Conservation (phyloP, 768 basidiomycete genomes). For the Phlegmacium glaucopus region DNA sequence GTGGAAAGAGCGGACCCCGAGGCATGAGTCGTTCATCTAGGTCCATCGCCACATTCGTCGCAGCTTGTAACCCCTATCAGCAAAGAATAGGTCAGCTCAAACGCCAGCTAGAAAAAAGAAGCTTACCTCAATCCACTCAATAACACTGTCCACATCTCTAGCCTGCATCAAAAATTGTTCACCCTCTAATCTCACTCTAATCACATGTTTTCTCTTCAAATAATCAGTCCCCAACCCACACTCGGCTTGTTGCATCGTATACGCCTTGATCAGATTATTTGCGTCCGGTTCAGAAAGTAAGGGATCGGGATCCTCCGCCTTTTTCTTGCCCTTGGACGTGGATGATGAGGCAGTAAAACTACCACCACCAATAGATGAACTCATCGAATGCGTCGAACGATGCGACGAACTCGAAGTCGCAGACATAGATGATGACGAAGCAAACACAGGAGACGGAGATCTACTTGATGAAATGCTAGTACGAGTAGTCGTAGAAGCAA, state of each 20-base stretch:
- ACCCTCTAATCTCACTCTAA: slow-evolving; percentile 87
- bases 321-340: slow-evolving; percentile 12
- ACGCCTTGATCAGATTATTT: slow-evolving; percentile 56
- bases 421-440: slow-evolving; percentile 6
- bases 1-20: slow-evolving; percentile 80
- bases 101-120: background rate
- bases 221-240: slow-evolving; percentile 96
- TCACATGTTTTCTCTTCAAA: slow-evolving; percentile 88
- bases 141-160: slow-evolving; percentile 75
- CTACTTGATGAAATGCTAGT: background rate
- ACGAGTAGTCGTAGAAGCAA: background rate
- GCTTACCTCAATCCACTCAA: slow-evolving; percentile 93
- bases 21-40: slow-evolving; percentile 93
- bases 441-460: background rate
- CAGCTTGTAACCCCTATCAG: slow-evolving; percentile 81
- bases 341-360: background rate
- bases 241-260: slow-evolving; percentile 88
- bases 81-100: background rate
- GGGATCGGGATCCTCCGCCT: slow-evolving; percentile 10
- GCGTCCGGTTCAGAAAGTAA: slow-evolving; percentile 31
- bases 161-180: slow-evolving; percentile 97
- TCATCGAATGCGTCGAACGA: slow-evolving; percentile 6
- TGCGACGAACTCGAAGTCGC: slow-evolving; percentile 7
- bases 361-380: too few relatives aligned
- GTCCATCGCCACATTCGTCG: slow-evolving; percentile 88